Percentiles rank a stretch among this genome's conserved stretches.
These are phyloP conservation scores for Kwoniella mangroviensis DNA, from an alignment of 768 basidiomycete genomes.

Conservation along the genomic window DNA sequence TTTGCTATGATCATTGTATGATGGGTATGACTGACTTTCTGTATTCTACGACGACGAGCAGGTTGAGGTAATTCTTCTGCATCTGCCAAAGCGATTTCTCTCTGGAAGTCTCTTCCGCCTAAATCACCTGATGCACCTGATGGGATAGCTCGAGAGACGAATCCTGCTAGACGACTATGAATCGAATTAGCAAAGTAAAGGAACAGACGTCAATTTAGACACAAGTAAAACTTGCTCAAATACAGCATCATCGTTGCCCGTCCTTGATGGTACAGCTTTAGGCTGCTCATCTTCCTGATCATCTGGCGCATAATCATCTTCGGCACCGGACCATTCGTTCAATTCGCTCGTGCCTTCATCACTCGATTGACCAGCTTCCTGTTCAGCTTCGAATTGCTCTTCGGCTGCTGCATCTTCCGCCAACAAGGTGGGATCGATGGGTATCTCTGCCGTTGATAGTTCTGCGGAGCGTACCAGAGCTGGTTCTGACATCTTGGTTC, in stretches of 20 bases:
- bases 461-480: constrained; percentile 4
- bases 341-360: constrained; percentile 9
- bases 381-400: constrained; percentile 9
- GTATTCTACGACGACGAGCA: constrained; percentile 9
- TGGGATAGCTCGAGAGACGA: constrained; percentile 11
- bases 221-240: constrained; percentile 18
- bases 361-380: constrained; percentile 9
- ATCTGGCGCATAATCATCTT: constrained; percentile 7
- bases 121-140: constrained; percentile 3
- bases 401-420: constrained; percentile 23
- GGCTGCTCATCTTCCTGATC: constrained; percentile 10
- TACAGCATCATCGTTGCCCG: constrained; percentile 22
- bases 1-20: background rate
- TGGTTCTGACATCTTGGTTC: constrained; percentile 2
- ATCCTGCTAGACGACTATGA: constrained; percentile 25
- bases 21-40: constrained; percentile 13
- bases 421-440: constrained; percentile 19
- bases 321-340: constrained; percentile 12
- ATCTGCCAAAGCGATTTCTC: constrained; percentile 23
- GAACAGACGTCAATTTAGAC: background rate
- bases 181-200: background rate
- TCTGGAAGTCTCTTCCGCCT: constrained; percentile 22
- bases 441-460: constrained; percentile 16
- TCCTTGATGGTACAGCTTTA: constrained; percentile 20
- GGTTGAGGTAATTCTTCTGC: constrained; percentile 27